These are phyloP conservation scores for Tephrocybe sp. DNA, from an alignment of 768 basidiomycete species.

Conservation along the genomic window DNA sequence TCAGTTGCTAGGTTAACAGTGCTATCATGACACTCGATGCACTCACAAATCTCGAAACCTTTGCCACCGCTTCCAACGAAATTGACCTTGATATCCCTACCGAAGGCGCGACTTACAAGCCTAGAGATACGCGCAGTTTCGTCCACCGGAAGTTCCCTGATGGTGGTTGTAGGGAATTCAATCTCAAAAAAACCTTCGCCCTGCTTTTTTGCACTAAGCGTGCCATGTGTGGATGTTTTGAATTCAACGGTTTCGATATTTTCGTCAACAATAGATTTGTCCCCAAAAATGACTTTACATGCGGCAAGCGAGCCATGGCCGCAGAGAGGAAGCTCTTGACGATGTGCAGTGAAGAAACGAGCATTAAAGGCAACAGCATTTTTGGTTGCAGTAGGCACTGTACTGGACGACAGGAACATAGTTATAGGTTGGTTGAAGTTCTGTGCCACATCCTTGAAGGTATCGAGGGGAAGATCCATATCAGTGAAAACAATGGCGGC, in stretches of 20 bases:
- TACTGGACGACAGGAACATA: slow-evolving; percentile 6
- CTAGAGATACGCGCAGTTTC: slow-evolving; percentile 28
- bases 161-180: slow-evolving; percentile 27
- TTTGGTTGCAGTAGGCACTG: not conserved
- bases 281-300: slow-evolving; percentile 34
- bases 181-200: slow-evolving; percentile 36
- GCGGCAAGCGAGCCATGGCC: slow-evolving; percentile 45
- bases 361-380: slow-evolving; percentile 29
- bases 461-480: slow-evolving; percentile 21
- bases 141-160: slow-evolving; percentile 23
- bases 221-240: slow-evolving; percentile 21
- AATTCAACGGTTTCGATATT: slow-evolving; percentile 32
- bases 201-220: slow-evolving; percentile 26
- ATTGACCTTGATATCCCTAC: slow-evolving; percentile 32
- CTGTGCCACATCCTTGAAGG: slow-evolving; percentile 31
- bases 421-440: slow-evolving; percentile 42
- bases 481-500: slow-evolving; percentile 39
- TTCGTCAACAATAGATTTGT: slow-evolving; percentile 21
- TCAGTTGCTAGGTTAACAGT: not conserved
- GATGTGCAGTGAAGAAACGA: slow-evolving; percentile 34
- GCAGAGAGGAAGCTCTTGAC: slow-evolving; percentile 31
- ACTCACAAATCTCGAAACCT: slow-evolving; percentile 30
- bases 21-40: no score
- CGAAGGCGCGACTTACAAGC: slow-evolving; percentile 34
- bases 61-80: slow-evolving; percentile 33